Percentiles rank a stretch among this genome's conserved stretches.
phyloP scores from a whole-genome alignment of 164 flowering plant species.

The Kalanchoe fedtschenkoi region DNA sequence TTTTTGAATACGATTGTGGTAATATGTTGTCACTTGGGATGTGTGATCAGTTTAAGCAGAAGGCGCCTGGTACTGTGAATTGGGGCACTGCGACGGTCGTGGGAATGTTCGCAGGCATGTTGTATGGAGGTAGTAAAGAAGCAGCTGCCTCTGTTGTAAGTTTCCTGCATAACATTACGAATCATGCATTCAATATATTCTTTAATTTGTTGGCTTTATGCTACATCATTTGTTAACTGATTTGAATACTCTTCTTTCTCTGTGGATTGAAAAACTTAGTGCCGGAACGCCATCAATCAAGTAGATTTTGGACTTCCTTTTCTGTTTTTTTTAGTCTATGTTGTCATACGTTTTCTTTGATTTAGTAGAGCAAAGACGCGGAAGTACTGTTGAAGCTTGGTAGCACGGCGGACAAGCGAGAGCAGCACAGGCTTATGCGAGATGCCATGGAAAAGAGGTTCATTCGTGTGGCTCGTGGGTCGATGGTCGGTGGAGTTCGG shows the following conservation, averaged over 20 bases:
- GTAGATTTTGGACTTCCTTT: neutral
- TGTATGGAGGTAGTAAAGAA: slow-evolving; percentile 96
- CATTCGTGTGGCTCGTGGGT: slow-evolving; percentile 74
- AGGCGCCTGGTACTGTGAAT: slow-evolving; percentile 57
- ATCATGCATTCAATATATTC: neutral
- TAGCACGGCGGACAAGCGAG: slow-evolving; percentile 93
- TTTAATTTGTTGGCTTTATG: neutral
- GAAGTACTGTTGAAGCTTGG: slow-evolving; percentile 90
- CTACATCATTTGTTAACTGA: too few relatives aligned
- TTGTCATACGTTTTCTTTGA: slow-evolving; percentile 1
- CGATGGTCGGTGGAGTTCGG: slow-evolving; percentile 90
- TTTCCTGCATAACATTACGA: slow-evolving; percentile 9
- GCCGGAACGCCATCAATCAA: neutral
- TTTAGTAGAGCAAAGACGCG: slow-evolving; percentile 90
- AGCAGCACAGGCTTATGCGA: slow-evolving; percentile 85
- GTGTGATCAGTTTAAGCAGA: slow-evolving; percentile 30
- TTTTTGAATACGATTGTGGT: neutral
- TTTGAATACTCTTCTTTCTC: neutral
- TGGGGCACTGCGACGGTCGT: slow-evolving; percentile 88
- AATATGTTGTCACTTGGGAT: neutral
- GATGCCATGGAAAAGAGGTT: slow-evolving; percentile 99
- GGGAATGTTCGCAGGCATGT: slow-evolving; percentile 87
- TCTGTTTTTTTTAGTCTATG: neutral
- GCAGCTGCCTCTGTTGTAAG: slow-evolving; percentile 93
- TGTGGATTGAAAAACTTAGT: neutral